A percentile compares a stretch with the other conserved stretches of the same genome.
phyloP scores from a whole-genome alignment of 2,329 filamentous ascomycete genomes.

The Blastomyces silverae region DNA sequence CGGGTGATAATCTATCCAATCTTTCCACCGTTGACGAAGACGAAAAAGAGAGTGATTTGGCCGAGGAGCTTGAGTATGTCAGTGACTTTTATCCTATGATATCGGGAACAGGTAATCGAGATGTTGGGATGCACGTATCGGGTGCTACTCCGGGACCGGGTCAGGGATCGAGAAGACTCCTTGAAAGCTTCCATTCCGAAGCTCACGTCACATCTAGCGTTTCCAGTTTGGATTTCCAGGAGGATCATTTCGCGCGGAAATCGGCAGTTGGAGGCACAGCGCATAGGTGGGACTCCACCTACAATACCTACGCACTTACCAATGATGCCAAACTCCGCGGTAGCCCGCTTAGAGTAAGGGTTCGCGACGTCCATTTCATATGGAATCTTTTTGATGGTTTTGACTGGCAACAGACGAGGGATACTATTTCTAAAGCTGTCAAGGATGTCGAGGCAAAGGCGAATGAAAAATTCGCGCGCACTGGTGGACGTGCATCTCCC shows the following conservation, averaged over 20 bases:
- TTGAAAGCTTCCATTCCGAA: constrained; percentile 47
- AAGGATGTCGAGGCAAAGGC: constrained; percentile 79
- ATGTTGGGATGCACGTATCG: constrained; percentile 18
- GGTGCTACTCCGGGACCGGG: constrained; percentile 19
- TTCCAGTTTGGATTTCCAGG: constrained; percentile 63
- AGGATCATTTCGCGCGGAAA: constrained; percentile 66
- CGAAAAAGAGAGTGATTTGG: constrained; percentile 35
- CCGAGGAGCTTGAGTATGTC: constrained; percentile 44
- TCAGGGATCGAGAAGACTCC: constrained; percentile 13
- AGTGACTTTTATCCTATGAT: constrained; percentile 50
- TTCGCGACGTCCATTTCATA: constrained; percentile 85
- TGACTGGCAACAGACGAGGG: constrained; percentile 84
- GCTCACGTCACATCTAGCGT: constrained; percentile 51
- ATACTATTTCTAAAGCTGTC: constrained; percentile 79
- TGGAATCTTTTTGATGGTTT: constrained; percentile 99
- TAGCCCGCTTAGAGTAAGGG: constrained; percentile 67
- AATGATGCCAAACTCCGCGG: constrained; percentile 55
- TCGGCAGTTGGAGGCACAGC: constrained; percentile 58
- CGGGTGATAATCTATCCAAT: constrained; percentile 41
- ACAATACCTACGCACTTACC: constrained; percentile 64
- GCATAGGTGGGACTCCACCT: constrained; percentile 71
- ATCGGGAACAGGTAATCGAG: constrained; percentile 17
- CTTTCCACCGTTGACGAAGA: constrained; percentile 35
- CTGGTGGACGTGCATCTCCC: constrained; percentile 51
- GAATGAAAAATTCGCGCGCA: constrained; percentile 61